Evolutionary conservation across 2,329 filamentous ascomycete species (phyloP).

Genomic region (Aspergillus fijiensis): DNA sequence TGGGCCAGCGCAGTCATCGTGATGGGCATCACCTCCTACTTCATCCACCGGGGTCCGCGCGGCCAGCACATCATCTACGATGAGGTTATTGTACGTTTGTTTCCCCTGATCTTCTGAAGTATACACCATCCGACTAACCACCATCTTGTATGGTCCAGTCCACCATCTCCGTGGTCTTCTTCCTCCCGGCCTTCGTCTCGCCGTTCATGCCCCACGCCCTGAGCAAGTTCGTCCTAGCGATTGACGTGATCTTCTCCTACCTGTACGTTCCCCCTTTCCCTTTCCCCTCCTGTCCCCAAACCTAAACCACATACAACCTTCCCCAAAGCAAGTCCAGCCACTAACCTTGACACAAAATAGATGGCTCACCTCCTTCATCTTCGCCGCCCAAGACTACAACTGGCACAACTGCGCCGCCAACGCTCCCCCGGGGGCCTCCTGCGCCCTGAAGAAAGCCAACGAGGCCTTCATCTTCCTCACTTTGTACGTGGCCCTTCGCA

Average conservation of each 20-base stretch:
- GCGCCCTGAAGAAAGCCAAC: conserved; percentile 41
- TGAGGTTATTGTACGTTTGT: conserved; percentile 39
- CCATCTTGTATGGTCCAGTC: conserved; percentile 19
- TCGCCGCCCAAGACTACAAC: conserved; percentile 48
- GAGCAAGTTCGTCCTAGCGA: conserved; percentile 38
- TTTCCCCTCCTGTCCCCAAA: too few relatives aligned
- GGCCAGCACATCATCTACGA: conserved; percentile 40
- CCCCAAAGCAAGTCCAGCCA: neutral
- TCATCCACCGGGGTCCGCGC: conserved; percentile 34
- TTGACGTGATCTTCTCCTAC: conserved; percentile 49
- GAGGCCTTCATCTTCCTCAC: conserved; percentile 48
- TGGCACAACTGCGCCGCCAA: conserved; percentile 30
- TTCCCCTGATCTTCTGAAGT: neutral
- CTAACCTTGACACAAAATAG: conserved; percentile 12
- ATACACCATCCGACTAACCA: too few relatives aligned
- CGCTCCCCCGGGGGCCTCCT: conserved; percentile 35
- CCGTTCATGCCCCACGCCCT: conserved; percentile 40
- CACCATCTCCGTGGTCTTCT: conserved; percentile 41
- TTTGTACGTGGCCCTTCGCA: conserved; percentile 37
- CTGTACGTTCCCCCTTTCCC: conserved; percentile 34
- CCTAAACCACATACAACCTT: too few relatives aligned
- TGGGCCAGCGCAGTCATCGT: conserved; percentile 44
- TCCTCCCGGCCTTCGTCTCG: conserved; percentile 44
- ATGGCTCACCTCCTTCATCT: conserved; percentile 52
- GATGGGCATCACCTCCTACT: conserved; percentile 43